Conservation (phyloP, 306 rosid genomes). For the Hylodesmum podocarpum region DNA sequence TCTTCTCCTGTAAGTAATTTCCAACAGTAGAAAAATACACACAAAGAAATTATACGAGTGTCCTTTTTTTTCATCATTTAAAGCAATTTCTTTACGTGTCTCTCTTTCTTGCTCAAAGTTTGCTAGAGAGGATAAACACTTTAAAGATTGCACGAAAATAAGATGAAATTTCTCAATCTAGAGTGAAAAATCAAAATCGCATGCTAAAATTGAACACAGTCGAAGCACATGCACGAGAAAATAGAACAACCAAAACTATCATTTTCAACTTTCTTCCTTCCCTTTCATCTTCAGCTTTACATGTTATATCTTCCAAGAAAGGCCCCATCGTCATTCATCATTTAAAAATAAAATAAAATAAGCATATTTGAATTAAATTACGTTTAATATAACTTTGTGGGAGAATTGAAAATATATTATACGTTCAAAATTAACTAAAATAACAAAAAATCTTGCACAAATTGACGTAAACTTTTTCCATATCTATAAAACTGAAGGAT, state of each 20-base stretch:
- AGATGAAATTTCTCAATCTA: neutral
- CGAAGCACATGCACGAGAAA: neutral
- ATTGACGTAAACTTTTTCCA: neutral
- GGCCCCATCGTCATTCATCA: neutral
- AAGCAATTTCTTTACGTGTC: too few relatives aligned
- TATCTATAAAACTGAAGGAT: neutral
- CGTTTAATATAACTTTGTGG: neutral
- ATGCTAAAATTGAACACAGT: neutral
- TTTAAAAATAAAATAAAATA: neutral
- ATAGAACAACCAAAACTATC: constrained; percentile 1
- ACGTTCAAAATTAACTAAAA: neutral
- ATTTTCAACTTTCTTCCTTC: neutral
- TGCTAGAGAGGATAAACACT: too few relatives aligned
- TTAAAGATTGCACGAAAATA: neutral
- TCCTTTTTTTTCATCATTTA: too few relatives aligned
- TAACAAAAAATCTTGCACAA: neutral
- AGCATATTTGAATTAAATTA: neutral
- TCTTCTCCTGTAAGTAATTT: too few relatives aligned
- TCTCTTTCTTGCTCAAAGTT: too few relatives aligned
- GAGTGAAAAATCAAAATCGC: neutral
- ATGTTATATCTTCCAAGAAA: neutral
- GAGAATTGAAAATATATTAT: too few relatives aligned
- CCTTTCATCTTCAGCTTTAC: neutral
- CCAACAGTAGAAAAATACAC: too few relatives aligned
- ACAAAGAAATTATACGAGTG: too few relatives aligned